Evolutionary conservation across 140 eudicot genomes (phyloP).

Genomic region (Ambrosia hybrid): DNA sequence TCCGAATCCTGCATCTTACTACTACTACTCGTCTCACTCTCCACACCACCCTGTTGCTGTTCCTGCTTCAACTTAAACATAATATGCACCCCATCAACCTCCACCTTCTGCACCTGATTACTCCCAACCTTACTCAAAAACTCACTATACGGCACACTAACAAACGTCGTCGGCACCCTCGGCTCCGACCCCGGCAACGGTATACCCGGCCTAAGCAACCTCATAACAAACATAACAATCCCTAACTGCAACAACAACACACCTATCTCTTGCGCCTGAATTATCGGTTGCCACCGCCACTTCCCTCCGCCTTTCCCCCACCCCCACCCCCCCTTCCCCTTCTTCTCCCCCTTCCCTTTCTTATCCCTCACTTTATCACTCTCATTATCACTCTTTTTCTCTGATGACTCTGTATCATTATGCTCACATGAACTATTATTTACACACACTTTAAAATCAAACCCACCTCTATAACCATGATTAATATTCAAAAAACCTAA

Average conservation of each 20-base stretch:
- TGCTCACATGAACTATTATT: conserved; percentile 73
- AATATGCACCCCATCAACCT: conserved; percentile 94
- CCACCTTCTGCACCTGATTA: conserved; percentile 88
- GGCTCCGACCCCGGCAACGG: conserved; percentile 90
- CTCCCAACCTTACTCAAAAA: conserved; percentile 73
- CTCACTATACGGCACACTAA: conserved; percentile 93
- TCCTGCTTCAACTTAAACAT: conserved; percentile 74
- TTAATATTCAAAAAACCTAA: conserved; percentile 37
- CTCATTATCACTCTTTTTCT: conserved; percentile 60
- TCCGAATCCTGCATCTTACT: conserved; percentile 76
- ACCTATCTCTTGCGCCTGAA: conserved; percentile 91
- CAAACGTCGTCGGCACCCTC: conserved; percentile 56
- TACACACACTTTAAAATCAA: conserved; percentile 16
- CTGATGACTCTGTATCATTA: conserved; percentile 52
- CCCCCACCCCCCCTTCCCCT: conserved; percentile 46
- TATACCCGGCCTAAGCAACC: conserved; percentile 76
- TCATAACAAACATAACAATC: conserved; percentile 84
- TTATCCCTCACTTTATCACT: conserved; percentile 44
- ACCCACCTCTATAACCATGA: conserved; percentile 17
- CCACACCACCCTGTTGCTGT: conserved; percentile 19
- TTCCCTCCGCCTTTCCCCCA: conserved; percentile 51
- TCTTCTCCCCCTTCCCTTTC: conserved; percentile 56
- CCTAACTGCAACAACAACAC: conserved; percentile 80
- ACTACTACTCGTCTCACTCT: conserved; percentile 28
- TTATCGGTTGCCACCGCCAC: conserved; percentile 90